These are phyloP conservation scores for Ilex paraguariensis DNA, from an alignment of 305 asterid genomes.

Conservation along the genomic window DNA sequence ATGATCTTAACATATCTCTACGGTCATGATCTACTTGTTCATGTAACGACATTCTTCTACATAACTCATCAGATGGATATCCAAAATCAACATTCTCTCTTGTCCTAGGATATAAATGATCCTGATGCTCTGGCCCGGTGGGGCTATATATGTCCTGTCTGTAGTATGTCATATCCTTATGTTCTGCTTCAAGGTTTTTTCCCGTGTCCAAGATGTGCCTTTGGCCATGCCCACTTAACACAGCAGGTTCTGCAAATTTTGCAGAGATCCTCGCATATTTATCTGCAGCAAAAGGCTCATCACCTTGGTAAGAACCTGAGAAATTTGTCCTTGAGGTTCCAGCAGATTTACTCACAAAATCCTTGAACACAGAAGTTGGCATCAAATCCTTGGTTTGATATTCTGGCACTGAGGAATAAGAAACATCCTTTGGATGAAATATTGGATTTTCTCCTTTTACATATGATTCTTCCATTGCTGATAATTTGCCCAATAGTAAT, in stretches of 20 bases:
- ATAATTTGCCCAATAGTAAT: conserved; percentile 12
- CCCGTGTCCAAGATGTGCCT: conserved; percentile 10
- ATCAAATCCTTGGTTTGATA: conserved; percentile 12
- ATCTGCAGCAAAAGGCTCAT: conserved; percentile 6
- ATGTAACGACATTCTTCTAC: conserved; percentile 6
- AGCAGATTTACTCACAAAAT: conserved; percentile 7
- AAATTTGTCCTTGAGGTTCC: conserved; percentile 19
- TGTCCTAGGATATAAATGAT: conserved; percentile 12
- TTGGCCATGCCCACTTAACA: conserved; percentile 6
- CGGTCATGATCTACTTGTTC: not conserved
- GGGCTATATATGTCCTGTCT: conserved; percentile 9
- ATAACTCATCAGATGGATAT: conserved; percentile 12
- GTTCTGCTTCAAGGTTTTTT: conserved; percentile 10
- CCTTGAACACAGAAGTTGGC: conserved; percentile 12
- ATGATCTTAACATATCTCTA: conserved; percentile 3
- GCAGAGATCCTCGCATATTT: conserved; percentile 12
- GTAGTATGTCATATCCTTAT: conserved; percentile 12
- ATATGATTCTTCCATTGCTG: conserved; percentile 9
- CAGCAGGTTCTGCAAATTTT: conserved; percentile 8
- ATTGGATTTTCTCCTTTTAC: conserved; percentile 14
- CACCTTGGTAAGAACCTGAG: conserved; percentile 11
- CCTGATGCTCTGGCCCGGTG: conserved; percentile 5
- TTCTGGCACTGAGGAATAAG: conserved; percentile 10
- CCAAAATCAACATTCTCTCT: conserved; percentile 12
- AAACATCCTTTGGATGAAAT: conserved; percentile 11